Evolutionary conservation across 441 rosid species (phyloP), one percentile per base, ranked within the genome.

Genomic region (Sinapis alba): DNA sequence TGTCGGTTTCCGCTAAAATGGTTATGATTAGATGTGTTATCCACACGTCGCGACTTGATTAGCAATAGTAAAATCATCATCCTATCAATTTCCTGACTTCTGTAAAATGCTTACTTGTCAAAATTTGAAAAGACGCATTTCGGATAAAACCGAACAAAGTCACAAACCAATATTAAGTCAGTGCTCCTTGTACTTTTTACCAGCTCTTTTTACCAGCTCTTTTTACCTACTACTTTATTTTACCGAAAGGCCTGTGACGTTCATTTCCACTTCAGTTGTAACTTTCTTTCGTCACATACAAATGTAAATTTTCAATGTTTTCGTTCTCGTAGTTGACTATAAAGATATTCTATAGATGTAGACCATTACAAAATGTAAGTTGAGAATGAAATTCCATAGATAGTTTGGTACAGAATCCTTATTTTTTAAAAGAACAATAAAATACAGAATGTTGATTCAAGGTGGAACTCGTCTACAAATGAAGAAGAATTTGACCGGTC

Each of bases 401-500:
- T 23, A 68, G 18, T 63, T 64, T 30, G 71, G 62, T 30, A 57
- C 19, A 27, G 27, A 41, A 69, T 53, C 74, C 28, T 27, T 74
- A 18, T 34, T 23, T 47, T 38, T 15, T 18, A 34, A 63, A 11
- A 50, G 15, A 41, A 18, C 50, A 20, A 26, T 26, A 41, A 70
- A 56, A 28, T 41, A 65, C 1, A 8, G 47, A 45, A 16, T n/a
- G 62, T 59, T 70, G 73, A 72, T 65, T 72, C 51, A 32, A 21
- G 56, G 65, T 60, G 23, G 80, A 77, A 66, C 8, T 72, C 28
- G 58, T 66, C 80, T 36, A 59, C 50, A 71, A 71, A 36, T 18
- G 24, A 45, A 59, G 6, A 59, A 65, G 12, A 24, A 65, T 24
- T 60, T 65, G 80, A 77, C 72, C 51, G 11, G 68, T 20, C 75